Percentiles rank a stretch among this genome's conserved stretches.
Evolutionary conservation across 2,329 filamentous ascomycete genomes (phyloP).

Genomic region (Leptographium wingfieldii): DNA sequence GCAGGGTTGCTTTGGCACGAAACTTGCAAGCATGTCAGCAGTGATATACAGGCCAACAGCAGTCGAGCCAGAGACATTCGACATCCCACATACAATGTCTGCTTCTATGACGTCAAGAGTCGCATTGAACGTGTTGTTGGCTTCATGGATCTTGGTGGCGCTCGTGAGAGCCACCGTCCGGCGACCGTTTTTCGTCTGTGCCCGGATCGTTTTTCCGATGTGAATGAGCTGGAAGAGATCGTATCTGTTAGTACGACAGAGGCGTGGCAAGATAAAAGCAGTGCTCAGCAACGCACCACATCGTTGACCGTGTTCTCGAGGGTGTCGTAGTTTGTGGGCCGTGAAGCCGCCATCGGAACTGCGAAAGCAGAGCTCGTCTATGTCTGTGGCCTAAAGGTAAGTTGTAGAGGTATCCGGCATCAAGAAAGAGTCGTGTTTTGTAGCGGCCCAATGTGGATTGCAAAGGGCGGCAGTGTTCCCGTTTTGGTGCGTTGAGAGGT

Average conservation of each 20-base stretch:
- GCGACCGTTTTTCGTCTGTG: constrained; percentile 32
- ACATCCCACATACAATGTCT: constrained; percentile 35
- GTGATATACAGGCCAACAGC: not conserved
- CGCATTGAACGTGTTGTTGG: constrained; percentile 35
- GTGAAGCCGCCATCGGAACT: constrained; percentile 19
- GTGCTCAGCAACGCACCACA: constrained; percentile 29
- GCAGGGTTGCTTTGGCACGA: constrained; percentile 40
- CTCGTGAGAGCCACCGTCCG: constrained; percentile 22
- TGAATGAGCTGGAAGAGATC: constrained; percentile 36
- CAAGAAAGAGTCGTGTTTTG: not conserved
- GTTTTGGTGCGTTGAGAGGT: not conserved
- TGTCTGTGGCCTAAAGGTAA: not conserved
- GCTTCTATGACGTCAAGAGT: constrained; percentile 43
- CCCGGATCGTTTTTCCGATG: constrained; percentile 43
- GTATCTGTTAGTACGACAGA: not conserved
- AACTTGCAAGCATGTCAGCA: constrained; percentile 19
- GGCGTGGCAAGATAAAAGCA: not conserved
- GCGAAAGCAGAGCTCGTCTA: not conserved
- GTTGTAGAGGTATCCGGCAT: not conserved
- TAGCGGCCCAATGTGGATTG: not conserved
- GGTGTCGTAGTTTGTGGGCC: constrained; percentile 29
- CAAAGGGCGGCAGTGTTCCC: not conserved
- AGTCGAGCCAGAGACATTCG: not conserved
- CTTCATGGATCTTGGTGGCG: constrained; percentile 31
- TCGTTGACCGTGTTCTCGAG: constrained; percentile 43